These are phyloP conservation scores for Ambrosiella cleistominuta DNA, from an alignment of 2,329 filamentous ascomycete genomes.

Conservation along the genomic window DNA sequence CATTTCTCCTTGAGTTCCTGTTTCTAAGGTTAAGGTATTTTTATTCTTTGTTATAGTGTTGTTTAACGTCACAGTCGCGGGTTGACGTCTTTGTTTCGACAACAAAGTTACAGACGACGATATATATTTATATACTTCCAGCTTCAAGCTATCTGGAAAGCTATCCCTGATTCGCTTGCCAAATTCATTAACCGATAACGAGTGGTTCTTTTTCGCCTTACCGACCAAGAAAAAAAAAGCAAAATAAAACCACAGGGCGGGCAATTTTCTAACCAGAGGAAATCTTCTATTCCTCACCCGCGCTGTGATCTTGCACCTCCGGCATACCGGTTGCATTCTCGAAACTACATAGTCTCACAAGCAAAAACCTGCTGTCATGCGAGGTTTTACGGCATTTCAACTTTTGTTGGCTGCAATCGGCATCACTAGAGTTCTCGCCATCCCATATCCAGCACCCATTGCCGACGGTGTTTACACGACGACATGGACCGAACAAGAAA, in stretches of 20 bases:
- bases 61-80: neutral
- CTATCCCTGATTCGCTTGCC: neutral
- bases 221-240: neutral
- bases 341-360: too few species aligned
- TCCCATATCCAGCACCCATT: conserved; percentile 3
- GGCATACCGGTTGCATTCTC: too few species aligned
- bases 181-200: neutral
- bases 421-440: conserved; percentile 6
- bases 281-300: neutral
- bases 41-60: neutral
- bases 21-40: neutral
- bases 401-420: conserved; percentile 6
- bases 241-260: neutral
- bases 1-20: neutral
- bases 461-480: conserved; percentile 26
- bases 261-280: too few species aligned
- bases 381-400: neutral
- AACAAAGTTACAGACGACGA: neutral
- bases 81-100: neutral
- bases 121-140: neutral
- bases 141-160: neutral
- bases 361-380: neutral
- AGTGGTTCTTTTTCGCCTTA: neutral
- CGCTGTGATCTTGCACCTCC: too few species aligned
- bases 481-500: conserved; percentile 43